Percentiles rank a stretch among this genome's conserved stretches.
These are phyloP conservation scores for Zopfochytrium polystomum DNA, from an alignment of 371 early-diverging fungal species.

Conservation along the genomic window DNA sequence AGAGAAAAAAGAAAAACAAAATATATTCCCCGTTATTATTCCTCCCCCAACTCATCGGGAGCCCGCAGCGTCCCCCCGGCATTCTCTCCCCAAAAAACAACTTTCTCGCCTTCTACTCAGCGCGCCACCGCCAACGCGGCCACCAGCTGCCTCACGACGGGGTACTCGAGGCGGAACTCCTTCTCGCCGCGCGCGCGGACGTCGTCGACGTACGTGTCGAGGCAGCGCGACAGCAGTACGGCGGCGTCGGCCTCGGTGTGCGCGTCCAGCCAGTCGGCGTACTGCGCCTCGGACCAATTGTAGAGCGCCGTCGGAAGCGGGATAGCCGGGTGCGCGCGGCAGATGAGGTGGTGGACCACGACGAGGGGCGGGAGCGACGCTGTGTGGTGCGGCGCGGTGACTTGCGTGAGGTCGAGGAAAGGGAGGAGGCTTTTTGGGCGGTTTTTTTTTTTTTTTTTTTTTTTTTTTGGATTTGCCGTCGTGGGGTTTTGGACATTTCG, in stretches of 20 bases:
- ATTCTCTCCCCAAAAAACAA: too few relatives aligned
- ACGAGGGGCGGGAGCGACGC: constrained; percentile 47
- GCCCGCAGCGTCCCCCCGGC: too few relatives aligned
- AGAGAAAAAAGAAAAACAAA: too few relatives aligned
- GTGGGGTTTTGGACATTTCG: too few relatives aligned
- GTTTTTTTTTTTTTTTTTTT: too few relatives aligned
- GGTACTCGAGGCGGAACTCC: constrained; percentile 42
- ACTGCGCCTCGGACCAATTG: constrained; percentile 56
- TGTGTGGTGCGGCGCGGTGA: constrained; percentile 52
- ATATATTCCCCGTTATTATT: too few relatives aligned
- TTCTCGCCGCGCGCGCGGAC: constrained; percentile 33
- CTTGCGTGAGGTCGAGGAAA: constrained; percentile 57
- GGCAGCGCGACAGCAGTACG: constrained; percentile 37
- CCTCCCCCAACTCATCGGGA: too few relatives aligned
- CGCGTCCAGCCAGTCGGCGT: constrained; percentile 61
- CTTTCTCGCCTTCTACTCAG: too few relatives aligned
- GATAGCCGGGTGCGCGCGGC: constrained; percentile 52
- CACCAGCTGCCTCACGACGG: constrained; percentile 12
- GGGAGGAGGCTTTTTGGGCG: constrained; percentile 38
- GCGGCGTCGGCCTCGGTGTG: constrained; percentile 49
- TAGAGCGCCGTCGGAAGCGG: constrained; percentile 53
- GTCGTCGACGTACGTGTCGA: constrained; percentile 40
- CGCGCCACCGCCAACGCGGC: too few relatives aligned
- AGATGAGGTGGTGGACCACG: constrained; percentile 59
- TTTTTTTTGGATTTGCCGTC: not conserved